phyloP scores from a whole-genome alignment of 192 early-diverging fungal species.

The Coemansia guatemalensis region DNA sequence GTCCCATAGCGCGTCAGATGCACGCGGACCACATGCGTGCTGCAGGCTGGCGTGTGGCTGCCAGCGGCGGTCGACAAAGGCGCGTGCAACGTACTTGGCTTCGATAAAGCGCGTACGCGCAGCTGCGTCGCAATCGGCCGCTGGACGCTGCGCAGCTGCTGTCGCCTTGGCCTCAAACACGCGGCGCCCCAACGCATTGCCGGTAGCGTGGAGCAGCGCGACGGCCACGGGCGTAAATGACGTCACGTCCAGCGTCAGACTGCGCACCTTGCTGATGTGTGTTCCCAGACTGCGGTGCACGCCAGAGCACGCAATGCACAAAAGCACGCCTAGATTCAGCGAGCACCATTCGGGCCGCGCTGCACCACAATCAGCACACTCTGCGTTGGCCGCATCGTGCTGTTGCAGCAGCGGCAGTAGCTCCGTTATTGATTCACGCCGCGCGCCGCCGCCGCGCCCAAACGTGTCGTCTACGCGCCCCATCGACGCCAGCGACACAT shows the following conservation, averaged over 20 bases:
- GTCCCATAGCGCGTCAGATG: conserved; percentile 2
- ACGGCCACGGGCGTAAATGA: conserved; percentile 47
- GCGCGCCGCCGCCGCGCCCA: conserved; percentile 3
- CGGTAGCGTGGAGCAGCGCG: conserved; percentile 35
- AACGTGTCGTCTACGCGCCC: neutral
- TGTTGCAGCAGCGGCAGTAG: conserved; percentile 25
- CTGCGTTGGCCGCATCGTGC: conserved; percentile 27
- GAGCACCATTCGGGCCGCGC: conserved; percentile 82
- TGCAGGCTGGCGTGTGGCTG: conserved; percentile 20
- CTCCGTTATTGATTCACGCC: conserved; percentile 6
- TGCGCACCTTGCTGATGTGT: conserved; percentile 87
- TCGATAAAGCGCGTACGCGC: conserved; percentile 63
- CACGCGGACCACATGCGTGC: neutral
- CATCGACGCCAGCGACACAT: conserved; percentile 20
- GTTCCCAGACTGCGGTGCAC: conserved; percentile 90
- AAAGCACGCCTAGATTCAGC: conserved; percentile 75
- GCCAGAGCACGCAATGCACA: conserved; percentile 92
- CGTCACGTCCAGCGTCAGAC: conserved; percentile 72
- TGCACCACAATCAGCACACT: conserved; percentile 62
- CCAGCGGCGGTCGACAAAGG: conserved; percentile 44
- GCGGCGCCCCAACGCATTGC: conserved; percentile 31
- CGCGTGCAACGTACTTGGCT: conserved; percentile 66
- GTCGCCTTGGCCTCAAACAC: conserved; percentile 15
- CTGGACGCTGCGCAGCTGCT: conserved; percentile 14
- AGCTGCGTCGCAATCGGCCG: conserved; percentile 47